Conservation (phyloP, 2,329 filamentous ascomycete species). For the Leptographium wingfieldii region DNA sequence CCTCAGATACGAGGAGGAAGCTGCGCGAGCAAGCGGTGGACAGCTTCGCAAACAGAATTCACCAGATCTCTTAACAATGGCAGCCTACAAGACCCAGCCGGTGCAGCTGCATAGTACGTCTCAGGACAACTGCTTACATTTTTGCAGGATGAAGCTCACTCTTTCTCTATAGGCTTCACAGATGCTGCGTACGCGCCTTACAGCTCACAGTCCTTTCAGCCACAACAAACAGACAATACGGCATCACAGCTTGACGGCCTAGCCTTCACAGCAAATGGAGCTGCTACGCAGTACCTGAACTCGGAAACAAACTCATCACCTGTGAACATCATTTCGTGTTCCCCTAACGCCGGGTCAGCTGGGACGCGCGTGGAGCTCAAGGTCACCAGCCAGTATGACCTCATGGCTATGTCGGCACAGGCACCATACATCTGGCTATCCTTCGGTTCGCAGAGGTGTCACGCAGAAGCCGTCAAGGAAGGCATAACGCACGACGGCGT, state of each 20-base stretch:
- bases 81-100: slow-evolving; percentile 68
- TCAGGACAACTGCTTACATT: too few relatives aligned
- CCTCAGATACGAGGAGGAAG: slow-evolving; percentile 44
- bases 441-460: slow-evolving; percentile 67
- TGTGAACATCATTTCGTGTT: slow-evolving; percentile 47
- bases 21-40: slow-evolving; percentile 35
- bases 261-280: slow-evolving; percentile 43
- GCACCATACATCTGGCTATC: slow-evolving; percentile 50
- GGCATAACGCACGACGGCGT: slow-evolving; percentile 39
- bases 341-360: slow-evolving; percentile 53
- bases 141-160: neutral
- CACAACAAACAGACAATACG: slow-evolving; percentile 37
- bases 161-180: slow-evolving; percentile 18
- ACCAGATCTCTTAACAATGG: slow-evolving; percentile 57
- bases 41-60: slow-evolving; percentile 44
- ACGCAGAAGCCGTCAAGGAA: slow-evolving; percentile 49
- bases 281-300: slow-evolving; percentile 47
- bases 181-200: slow-evolving; percentile 43
- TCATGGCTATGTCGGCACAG: slow-evolving; percentile 44
- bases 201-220: slow-evolving; percentile 30
- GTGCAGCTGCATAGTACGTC: slow-evolving; percentile 72
- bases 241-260: slow-evolving; percentile 40
- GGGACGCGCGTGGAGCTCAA: slow-evolving; percentile 63
- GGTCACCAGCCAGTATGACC: slow-evolving; percentile 62
- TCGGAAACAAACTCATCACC: slow-evolving; percentile 18